Percentiles rank a stretch among this genome's conserved stretches.
These are phyloP conservation scores for Rugonectria rugulosa DNA, from an alignment of 2,329 filamentous ascomycete genomes.

Conservation along the genomic window DNA sequence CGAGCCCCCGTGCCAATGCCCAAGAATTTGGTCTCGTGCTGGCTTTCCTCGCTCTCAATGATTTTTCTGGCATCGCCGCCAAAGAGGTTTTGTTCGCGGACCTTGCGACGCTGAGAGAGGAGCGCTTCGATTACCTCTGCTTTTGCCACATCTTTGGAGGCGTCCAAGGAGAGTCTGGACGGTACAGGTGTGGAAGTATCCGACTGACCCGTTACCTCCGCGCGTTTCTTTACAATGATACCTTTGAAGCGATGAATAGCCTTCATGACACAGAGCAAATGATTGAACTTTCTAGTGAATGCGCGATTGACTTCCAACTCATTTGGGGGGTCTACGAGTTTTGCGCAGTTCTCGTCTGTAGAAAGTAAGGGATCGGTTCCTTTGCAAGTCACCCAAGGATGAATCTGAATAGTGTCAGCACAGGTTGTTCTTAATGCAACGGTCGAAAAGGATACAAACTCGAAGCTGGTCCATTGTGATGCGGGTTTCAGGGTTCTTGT, in stretches of 20 bases:
- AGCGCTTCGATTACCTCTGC: constrained; percentile 59
- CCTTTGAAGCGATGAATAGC: constrained; percentile 89
- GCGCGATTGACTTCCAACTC: constrained; percentile 90
- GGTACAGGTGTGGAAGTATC: constrained; percentile 20
- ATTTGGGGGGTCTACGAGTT: constrained; percentile 83
- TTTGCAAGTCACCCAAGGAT: constrained; percentile 89
- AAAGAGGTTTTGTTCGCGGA: constrained; percentile 41
- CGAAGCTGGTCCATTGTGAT: constrained; percentile 85
- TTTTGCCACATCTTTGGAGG: constrained; percentile 46
- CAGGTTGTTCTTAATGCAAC: neutral
- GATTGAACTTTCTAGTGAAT: constrained; percentile 88
- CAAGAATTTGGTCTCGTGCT: constrained; percentile 71
- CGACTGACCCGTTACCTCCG: constrained; percentile 8
- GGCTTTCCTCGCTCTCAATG: constrained; percentile 66
- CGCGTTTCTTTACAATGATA: constrained; percentile 57
- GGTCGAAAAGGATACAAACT: constrained; percentile 59
- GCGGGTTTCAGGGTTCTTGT: constrained; percentile 84
- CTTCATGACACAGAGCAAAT: constrained; percentile 88
- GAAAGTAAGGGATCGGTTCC: constrained; percentile 81
- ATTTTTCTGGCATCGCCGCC: constrained; percentile 47
- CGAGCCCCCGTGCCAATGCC: constrained; percentile 75
- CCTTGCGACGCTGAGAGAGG: constrained; percentile 55
- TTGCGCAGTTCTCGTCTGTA: constrained; percentile 83
- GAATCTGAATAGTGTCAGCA: constrained; percentile 65
- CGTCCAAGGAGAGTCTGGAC: constrained; percentile 24